These are phyloP conservation scores for Gymnopus androsaceus DNA, from an alignment of 1,284 basidiomycete species.

Conservation along the genomic window DNA sequence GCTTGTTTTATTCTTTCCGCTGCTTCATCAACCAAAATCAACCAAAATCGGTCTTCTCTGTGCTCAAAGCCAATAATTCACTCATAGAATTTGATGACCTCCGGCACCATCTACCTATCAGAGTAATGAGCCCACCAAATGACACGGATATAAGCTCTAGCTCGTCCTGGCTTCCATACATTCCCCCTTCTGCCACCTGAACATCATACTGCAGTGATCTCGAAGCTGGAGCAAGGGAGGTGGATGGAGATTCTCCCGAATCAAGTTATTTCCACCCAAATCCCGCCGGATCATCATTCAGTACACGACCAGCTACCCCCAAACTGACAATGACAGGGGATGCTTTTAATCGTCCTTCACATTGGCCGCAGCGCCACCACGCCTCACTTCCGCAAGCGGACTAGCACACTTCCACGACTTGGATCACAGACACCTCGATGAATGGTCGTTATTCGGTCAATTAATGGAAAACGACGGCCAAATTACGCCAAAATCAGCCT, in stretches of 20 bases:
- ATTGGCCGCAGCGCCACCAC: constrained; percentile 11
- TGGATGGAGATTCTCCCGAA: neutral
- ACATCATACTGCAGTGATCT: too few relatives aligned
- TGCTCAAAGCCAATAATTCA: too few relatives aligned
- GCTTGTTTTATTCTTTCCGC: too few relatives aligned
- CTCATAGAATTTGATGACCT: too few relatives aligned
- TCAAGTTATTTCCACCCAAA: neutral
- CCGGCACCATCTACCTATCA: neutral
- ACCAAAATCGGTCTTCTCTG: too few relatives aligned
- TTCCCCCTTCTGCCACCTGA: neutral
- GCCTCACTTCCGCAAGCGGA: neutral
- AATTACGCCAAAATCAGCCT: constrained; percentile 26
- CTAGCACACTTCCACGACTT: neutral
- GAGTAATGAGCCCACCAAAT: neutral
- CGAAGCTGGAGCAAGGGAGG: neutral
- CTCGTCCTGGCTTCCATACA: constrained; percentile 3
- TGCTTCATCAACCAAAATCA: too few relatives aligned
- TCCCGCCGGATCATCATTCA: constrained; percentile 1
- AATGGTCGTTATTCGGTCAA: constrained; percentile 74
- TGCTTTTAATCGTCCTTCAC: neutral
- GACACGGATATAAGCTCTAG: neutral
- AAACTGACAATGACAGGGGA: neutral
- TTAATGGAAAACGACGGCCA: constrained; percentile 67
- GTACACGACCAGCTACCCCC: neutral
- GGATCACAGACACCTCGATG: constrained; percentile 23